Base-by-base conservation (phyloP, 169 alveolate species). In the Besnoitia besnoiti region DNA sequence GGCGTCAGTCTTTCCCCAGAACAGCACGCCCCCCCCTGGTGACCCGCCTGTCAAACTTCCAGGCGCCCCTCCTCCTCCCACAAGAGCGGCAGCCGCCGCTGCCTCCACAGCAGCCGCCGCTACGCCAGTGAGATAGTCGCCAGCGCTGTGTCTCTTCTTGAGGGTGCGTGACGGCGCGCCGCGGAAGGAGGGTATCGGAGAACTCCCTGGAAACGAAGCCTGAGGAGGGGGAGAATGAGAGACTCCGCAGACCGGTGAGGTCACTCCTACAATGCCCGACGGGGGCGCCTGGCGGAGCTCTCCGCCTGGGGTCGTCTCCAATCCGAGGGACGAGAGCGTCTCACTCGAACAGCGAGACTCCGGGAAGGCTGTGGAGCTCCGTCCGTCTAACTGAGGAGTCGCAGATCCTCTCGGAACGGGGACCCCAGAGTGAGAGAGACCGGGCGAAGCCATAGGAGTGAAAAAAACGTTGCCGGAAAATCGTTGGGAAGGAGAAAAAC, bases 131-230 rank as follows among this genome's bases (percentile, higher is more conserved):
- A 73, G 84, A 21, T 5, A 73, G 27, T 39, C 84, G 8, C 4
- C 46, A 33, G 46, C 84, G 46, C 84, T 73, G 24, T 73, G 84
- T 73, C 84, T 33, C 46, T 51, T 51, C 67, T 73, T 73, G 73
- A 55, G 73, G 27, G 7, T 55, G 33, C 73, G 73, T 27, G 27
- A 55, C 16, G 73, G 73, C 27, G 73, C 73, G n/a, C 73, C 35
- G 30, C 73, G 73, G 73, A 55, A 33, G 27, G 73, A 55, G 27
- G 16, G 16, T 33, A 55, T 10, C 33, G 73, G 73, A 21, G 73
- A 55, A 24, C 73, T 7, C 73, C 35, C 73, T 8, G 73, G 33
- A 55, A 55, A 5, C 33, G 73, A 55, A 21, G 73, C 33, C 35
- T 8, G 61, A 24, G 61, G 30, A 50, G 61, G 33, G 27, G 73